Conservation (phyloP, 805 yeast genomes). For the Lachancea fermentati region DNA sequence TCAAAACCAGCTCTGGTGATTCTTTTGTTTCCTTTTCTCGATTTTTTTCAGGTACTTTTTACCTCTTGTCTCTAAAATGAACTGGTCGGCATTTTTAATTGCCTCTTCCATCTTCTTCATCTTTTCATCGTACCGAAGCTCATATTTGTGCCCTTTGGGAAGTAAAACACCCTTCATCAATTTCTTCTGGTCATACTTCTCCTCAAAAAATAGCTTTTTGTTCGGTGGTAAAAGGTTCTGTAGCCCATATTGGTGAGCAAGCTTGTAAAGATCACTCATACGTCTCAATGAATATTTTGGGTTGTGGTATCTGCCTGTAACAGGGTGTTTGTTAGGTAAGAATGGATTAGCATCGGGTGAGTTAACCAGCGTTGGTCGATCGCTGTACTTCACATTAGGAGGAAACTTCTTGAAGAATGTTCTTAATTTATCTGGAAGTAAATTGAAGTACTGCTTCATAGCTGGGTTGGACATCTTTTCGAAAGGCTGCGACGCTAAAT, state of each 20-base stretch:
- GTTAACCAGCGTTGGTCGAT: slow-evolving; percentile 55
- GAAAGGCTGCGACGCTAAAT: too few species aligned
- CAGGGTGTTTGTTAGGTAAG: slow-evolving; percentile 75
- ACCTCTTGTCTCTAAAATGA: slow-evolving; percentile 61
- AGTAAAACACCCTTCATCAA: slow-evolving; percentile 69
- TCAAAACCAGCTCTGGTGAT: slow-evolving; percentile 36
- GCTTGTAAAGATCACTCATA: slow-evolving; percentile 75
- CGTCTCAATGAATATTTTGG: slow-evolving; percentile 77
- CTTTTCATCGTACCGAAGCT: slow-evolving; percentile 57
- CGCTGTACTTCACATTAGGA: slow-evolving; percentile 62
- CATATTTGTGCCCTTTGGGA: slow-evolving; percentile 81
- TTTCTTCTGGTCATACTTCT: slow-evolving; percentile 63
- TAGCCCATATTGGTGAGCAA: slow-evolving; percentile 78
- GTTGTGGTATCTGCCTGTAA: slow-evolving; percentile 69
- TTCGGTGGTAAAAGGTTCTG: slow-evolving; percentile 62
- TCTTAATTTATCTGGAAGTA: slow-evolving; percentile 65
- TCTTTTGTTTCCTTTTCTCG: slow-evolving; percentile 36
- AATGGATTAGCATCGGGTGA: slow-evolving; percentile 83
- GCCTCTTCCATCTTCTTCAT: slow-evolving; percentile 60
- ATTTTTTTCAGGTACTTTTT: slow-evolving; percentile 40
- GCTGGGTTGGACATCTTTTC: slow-evolving; percentile 19
- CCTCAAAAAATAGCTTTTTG: slow-evolving; percentile 65
- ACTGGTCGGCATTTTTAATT: slow-evolving; percentile 57
- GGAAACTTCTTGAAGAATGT: slow-evolving; percentile 78
- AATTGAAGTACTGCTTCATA: slow-evolving; percentile 36